Percentiles rank a stretch among this genome's conserved stretches.
Evolutionary conservation across 1,139 yeast genomes (phyloP).

Genomic region (Yamadazyma conglobata): DNA sequence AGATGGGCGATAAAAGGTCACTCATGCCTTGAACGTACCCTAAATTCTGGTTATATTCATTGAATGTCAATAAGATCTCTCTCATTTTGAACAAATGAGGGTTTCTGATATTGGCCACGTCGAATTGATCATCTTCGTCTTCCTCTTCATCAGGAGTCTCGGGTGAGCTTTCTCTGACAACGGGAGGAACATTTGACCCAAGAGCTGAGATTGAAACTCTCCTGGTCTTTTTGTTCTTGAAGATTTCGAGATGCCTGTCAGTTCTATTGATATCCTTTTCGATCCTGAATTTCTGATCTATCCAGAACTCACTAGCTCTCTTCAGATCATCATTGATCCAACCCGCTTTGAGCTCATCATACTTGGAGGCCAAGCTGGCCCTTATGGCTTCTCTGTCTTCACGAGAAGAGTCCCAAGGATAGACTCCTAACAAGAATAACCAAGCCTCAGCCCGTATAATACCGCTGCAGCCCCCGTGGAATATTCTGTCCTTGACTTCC

Average conservation of each 20-base stretch:
- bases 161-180: slow-evolving; percentile 30
- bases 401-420: slow-evolving; percentile 80
- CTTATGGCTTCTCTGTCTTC: slow-evolving; percentile 63
- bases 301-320: slow-evolving; percentile 69
- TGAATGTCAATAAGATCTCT: slow-evolving; percentile 80
- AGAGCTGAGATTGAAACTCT: slow-evolving; percentile 14
- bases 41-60: slow-evolving; percentile 74
- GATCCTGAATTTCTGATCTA: slow-evolving; percentile 82
- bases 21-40: slow-evolving; percentile 99
- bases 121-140: slow-evolving; percentile 46
- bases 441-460: slow-evolving; percentile 71
- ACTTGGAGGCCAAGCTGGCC: slow-evolving; percentile 59
- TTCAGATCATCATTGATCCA: slow-evolving; percentile 65
- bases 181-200: slow-evolving; percentile 20
- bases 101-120: slow-evolving; percentile 52
- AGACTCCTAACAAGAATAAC: slow-evolving; percentile 79
- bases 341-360: slow-evolving; percentile 58
- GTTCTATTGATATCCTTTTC: slow-evolving; percentile 94
- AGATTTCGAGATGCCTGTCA: slow-evolving; percentile 70
- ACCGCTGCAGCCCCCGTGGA: slow-evolving; percentile 81
- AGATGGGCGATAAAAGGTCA: slow-evolving; percentile 84
- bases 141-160: slow-evolving; percentile 53
- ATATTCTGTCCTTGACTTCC: slow-evolving; percentile 77
- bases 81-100: slow-evolving; percentile 69
- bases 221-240: slow-evolving; percentile 37